These are phyloP conservation scores for Durusdinium trenchii DNA, from an alignment of 73 alveolate species.

Conservation along the genomic window DNA sequence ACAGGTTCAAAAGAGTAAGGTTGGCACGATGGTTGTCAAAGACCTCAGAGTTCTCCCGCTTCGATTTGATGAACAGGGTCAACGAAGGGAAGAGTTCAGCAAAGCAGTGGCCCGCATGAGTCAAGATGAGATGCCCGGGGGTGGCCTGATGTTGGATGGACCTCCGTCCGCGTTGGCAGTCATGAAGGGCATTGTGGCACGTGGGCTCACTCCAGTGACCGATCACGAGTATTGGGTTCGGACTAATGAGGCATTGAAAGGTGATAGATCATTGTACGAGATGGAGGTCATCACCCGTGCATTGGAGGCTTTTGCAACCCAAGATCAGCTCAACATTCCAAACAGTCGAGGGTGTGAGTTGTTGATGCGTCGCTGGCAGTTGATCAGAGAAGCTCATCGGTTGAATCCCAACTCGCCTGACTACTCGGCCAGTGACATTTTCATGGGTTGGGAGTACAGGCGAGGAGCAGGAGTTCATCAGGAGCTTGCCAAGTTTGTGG, in stretches of 20 bases:
- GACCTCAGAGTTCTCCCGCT: neutral
- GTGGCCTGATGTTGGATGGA: neutral
- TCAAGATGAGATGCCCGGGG: neutral
- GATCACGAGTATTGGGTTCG: slow-evolving; percentile 20
- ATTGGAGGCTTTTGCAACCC: slow-evolving; percentile 8
- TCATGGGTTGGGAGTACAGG: too few species aligned
- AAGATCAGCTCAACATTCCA: slow-evolving; percentile 21
- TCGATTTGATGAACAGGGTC: neutral
- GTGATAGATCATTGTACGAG: neutral
- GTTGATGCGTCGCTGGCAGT: slow-evolving; percentile 1
- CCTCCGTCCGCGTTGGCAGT: neutral
- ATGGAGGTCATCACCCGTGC: slow-evolving; percentile 1
- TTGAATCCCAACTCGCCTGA: neutral
- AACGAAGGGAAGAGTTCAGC: neutral
- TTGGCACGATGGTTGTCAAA: too few species aligned
- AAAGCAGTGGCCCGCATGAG: neutral
- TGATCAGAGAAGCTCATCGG: slow-evolving; percentile 25
- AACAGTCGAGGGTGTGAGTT: neutral
- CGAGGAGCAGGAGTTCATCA: neutral
- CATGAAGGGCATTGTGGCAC: neutral
- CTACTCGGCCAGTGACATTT: neutral
- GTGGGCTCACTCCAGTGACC: neutral
- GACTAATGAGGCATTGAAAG: neutral
- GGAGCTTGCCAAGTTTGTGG: neutral
- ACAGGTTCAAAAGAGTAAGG: too few species aligned